phyloP scores from a whole-genome alignment of 371 early-diverging fungal species.

The Saksenaea vasiformis region DNA sequence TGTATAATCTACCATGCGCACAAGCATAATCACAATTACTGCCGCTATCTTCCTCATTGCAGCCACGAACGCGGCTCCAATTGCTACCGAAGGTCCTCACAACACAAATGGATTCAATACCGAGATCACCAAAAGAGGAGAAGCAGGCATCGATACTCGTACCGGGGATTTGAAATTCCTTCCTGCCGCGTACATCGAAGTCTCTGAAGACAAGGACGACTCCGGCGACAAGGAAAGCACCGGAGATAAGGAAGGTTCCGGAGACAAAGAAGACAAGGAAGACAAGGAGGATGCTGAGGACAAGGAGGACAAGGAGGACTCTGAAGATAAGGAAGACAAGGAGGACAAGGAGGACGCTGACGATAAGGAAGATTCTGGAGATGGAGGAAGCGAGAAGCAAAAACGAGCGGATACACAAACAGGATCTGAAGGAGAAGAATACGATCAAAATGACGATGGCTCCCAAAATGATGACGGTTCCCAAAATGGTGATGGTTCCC shows the following conservation, averaged over 20 bases:
- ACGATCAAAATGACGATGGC: too few relatives aligned
- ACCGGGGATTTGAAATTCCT: too few relatives aligned
- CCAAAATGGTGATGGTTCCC: too few relatives aligned
- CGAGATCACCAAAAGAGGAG: too few relatives aligned
- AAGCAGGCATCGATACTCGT: too few relatives aligned
- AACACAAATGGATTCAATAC: too few relatives aligned
- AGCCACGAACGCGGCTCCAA: too few relatives aligned
- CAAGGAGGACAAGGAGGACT: not conserved
- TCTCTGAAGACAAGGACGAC: not conserved
- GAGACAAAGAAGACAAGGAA: not conserved
- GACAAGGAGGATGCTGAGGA: not conserved
- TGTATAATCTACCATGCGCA: too few relatives aligned
- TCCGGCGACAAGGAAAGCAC: not conserved
- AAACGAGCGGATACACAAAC: not conserved
- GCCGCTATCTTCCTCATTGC: too few relatives aligned
- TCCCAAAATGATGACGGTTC: too few relatives aligned
- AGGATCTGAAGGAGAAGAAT: not conserved
- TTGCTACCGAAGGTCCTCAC: too few relatives aligned
- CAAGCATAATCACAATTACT: too few relatives aligned
- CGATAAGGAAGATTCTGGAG: not conserved
- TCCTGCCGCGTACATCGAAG: not conserved
- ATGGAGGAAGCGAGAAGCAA: not conserved
- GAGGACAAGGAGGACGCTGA: not conserved
- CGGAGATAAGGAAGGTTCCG: not conserved
- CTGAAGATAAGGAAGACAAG: not conserved